Evolutionary conservation across 1,284 basidiomycete species (phyloP), one percentile per base, ranked within the genome.

Genomic region (Marasmius sp.): DNA sequence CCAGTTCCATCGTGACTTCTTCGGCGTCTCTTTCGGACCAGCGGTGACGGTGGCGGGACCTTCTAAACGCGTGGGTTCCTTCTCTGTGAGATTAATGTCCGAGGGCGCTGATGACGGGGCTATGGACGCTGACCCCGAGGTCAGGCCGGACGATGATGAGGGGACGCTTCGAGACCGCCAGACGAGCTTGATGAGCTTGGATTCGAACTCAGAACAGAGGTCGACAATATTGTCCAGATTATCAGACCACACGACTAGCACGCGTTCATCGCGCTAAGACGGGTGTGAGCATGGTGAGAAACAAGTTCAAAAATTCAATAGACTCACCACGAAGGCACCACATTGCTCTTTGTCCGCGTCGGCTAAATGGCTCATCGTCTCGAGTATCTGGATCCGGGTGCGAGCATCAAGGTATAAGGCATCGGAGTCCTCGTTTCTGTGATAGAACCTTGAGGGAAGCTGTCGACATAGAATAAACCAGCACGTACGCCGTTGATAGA

Each of bases 291-390:
- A 47, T n/a, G 47, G 22, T 41, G 41, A 14, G 7, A 37, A 57
- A 34, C 5, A 38, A 12, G n/a, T 36, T n/a, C 6, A 47, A 41
- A 18, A 27, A 9, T 45, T 55, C 56, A 49, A 53, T 55, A 57
- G 16, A 77, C 82, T 66, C 67, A 89, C 87, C 62, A 94, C 83
- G 74, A 94, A 94, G 20, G 91, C 91, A n/a, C 86, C 92, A 64
- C 90, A 89, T 69, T 94, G 92, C 66, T 93, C 90, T 74, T 91
- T 92, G 70, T 93, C 85, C 1, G 91, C 91, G 22, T 81, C 79
- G 5, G 86, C 84, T 4, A 94, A 78, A 64, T 85, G 79, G 51
- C 73, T 71, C 70, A 93, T 86, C 27, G 79, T 82, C 60, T 89
- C 85, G 12, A 90, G 69, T 57, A 90, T 83, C 72, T 90, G 88